Evolutionary conservation across 352 stramenopile genomes (phyloP).

Genomic region (Globisporangium emineosum): DNA sequence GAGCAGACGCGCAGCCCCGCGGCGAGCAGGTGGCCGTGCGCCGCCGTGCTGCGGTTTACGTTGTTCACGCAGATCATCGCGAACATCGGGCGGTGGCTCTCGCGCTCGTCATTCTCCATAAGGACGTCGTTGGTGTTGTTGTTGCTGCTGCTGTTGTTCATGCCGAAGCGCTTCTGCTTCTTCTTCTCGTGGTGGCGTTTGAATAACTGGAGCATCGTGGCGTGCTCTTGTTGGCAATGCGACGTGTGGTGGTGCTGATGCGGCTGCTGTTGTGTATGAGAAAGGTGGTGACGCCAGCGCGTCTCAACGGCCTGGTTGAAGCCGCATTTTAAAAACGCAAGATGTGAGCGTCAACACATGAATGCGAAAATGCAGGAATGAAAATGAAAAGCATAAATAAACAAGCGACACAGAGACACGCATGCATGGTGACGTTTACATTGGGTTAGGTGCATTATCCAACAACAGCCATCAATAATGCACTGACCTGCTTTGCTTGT

Average conservation of each 20-base stretch:
- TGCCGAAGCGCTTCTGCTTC: not conserved
- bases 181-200: slow-evolving; percentile 10
- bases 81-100: slow-evolving; percentile 31
- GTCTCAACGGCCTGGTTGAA: slow-evolving; percentile 7
- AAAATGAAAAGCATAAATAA: no score
- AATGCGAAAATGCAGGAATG: not conserved
- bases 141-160: not conserved
- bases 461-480: not conserved
- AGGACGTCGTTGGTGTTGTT: not conserved
- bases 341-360: not conserved
- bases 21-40: slow-evolving; percentile 50
- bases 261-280: not conserved
- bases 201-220: slow-evolving; percentile 20
- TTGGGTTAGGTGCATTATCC: not conserved
- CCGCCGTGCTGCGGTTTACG: slow-evolving; percentile 81
- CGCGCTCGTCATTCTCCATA: not conserved
- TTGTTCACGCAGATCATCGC: slow-evolving; percentile 87
- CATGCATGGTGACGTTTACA: not conserved
- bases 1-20: slow-evolving; percentile 68
- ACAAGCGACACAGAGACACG: not conserved
- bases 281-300: not conserved
- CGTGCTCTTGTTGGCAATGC: no score
- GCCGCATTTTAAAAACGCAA: not conserved
- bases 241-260: not conserved
- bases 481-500: not conserved